Evolutionary conservation across 805 yeast genomes (phyloP).

Genomic region (Kuraishia floccosa): DNA sequence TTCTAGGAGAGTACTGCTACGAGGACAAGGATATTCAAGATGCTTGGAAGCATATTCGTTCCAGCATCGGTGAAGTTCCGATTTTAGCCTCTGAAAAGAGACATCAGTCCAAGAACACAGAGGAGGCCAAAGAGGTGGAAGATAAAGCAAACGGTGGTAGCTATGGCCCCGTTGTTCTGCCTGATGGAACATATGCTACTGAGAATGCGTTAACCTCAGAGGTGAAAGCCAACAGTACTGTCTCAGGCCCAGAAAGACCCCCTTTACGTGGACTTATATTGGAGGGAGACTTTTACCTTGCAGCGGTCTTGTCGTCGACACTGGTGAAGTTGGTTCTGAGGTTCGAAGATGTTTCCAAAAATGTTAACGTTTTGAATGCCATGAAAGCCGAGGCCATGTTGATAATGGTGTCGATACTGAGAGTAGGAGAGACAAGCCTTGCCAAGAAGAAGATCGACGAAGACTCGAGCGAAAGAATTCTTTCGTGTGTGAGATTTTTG

Average conservation of each 20-base stretch:
- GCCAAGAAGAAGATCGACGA: slow-evolving; percentile 80
- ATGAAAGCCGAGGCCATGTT: slow-evolving; percentile 91
- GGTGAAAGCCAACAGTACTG: slow-evolving; percentile 21
- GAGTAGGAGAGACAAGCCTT: slow-evolving; percentile 70
- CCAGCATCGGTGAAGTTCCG: slow-evolving; percentile 84
- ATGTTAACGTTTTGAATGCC: slow-evolving; percentile 55
- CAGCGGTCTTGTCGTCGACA: slow-evolving; percentile 79
- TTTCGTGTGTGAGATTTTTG: slow-evolving; percentile 75
- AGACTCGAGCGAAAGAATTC: slow-evolving; percentile 90
- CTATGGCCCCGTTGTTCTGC: slow-evolving; percentile 73
- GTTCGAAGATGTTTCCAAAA: slow-evolving; percentile 43
- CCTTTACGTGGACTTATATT: slow-evolving; percentile 75
- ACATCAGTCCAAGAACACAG: slow-evolving; percentile 14
- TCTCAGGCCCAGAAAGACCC: slow-evolving; percentile 41
- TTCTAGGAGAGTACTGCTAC: slow-evolving; percentile 82
- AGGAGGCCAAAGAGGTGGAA: slow-evolving; percentile 19
- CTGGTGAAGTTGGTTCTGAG: slow-evolving; percentile 81
- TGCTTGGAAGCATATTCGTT: slow-evolving; percentile 81
- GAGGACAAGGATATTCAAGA: slow-evolving; percentile 63
- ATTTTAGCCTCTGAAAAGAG: slow-evolving; percentile 65
- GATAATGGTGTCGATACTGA: slow-evolving; percentile 80
- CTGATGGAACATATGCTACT: slow-evolving; percentile 99
- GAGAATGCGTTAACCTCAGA: slow-evolving; percentile 59
- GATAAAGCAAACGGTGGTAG: slow-evolving; percentile 22
- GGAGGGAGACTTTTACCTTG: slow-evolving; percentile 84